phyloP scores from a whole-genome alignment of 2,329 filamentous ascomycete species.

The Beauveria scarabaeidicola region DNA sequence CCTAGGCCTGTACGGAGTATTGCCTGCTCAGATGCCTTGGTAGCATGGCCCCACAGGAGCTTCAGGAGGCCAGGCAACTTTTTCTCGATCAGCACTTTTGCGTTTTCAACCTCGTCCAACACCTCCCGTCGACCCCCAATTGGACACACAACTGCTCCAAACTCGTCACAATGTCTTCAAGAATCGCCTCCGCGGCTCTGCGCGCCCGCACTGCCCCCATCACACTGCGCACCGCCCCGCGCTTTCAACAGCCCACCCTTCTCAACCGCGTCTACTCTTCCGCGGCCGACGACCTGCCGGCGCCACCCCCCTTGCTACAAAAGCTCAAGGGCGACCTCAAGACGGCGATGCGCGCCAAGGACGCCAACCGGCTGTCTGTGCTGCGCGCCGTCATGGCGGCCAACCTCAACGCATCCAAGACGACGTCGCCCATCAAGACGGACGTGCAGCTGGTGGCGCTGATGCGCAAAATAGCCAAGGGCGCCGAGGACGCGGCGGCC shows the following conservation, averaged over 20 bases:
- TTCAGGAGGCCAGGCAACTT: neutral
- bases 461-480: slow-evolving; percentile 56
- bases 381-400: slow-evolving; percentile 61
- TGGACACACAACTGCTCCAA: neutral
- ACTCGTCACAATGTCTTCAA: neutral
- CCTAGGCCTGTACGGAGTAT: too few species aligned
- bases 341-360: slow-evolving; percentile 56
- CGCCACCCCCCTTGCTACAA: slow-evolving; percentile 38
- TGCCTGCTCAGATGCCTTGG: too few species aligned
- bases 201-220: neutral
- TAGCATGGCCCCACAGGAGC: slow-evolving; percentile 3
- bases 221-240: neutral
- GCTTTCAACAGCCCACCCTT: neutral
- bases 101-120: neutral
- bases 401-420: slow-evolving; percentile 69
- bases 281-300: neutral
- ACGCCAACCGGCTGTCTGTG: slow-evolving; percentile 55
- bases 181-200: neutral
- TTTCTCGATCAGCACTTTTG: neutral
- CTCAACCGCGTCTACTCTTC: neutral
- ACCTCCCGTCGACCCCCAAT: neutral
- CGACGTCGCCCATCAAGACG: slow-evolving; percentile 56
- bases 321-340: slow-evolving; percentile 56
- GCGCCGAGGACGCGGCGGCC: slow-evolving; percentile 7
- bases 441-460: slow-evolving; percentile 62